Base-by-base conservation (phyloP, 1,284 basidiomycete genomes). In the Ustilago shanxiensis region DNA sequence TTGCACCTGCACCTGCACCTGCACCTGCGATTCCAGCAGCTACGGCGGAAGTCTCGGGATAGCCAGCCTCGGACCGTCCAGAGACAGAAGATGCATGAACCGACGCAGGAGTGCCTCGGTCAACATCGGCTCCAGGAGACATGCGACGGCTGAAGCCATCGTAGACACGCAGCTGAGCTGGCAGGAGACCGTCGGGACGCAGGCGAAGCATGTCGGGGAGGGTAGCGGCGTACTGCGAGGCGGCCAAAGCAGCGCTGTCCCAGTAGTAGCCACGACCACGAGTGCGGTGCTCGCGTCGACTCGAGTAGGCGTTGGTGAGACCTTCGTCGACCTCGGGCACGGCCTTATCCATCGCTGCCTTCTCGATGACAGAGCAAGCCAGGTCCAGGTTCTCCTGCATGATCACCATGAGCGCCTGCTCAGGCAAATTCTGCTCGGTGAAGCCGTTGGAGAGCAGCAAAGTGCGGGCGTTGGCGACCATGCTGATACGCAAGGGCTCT, bases 331-430 rank as follows among this genome's bases (percentile, higher is more conserved):
- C 93, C 83, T 99, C 97, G n/a, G 91, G 90, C 57, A 95, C 90
- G 1, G 95, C 95, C 79, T 95, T 92, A 83, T 99, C 95, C 93
- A 98, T 98, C 1, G 97, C 97, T 9, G 95, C 95, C 86, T 94
- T 96, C 87, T 98, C 95, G 75, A 99, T 95, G 8, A 95, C 93
- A 62, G 91, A 90, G 86, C 96, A 98, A 18, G 96, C 96, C 59
- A 95, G 89, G 66, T 99, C 95, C 70, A 98, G 89, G 83, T 99
- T 99, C 83, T 98, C 95, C 77, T 92, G 91, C 41, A 96, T 94
- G 53, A 99, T 90, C 35, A 95, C 88, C 28, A 91, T 87, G 66
- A 98, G 90, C 51, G 88, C 88, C 50, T 87, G 88, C 78, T 89
- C 89, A 39, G 87, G 89, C 61, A 87, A 87, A 51, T 89, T 88